Evolutionary conservation across 208 protist species (phyloP), one percentile per base, ranked within the genome.

Genomic region (Borovskyia barvae): DNA sequence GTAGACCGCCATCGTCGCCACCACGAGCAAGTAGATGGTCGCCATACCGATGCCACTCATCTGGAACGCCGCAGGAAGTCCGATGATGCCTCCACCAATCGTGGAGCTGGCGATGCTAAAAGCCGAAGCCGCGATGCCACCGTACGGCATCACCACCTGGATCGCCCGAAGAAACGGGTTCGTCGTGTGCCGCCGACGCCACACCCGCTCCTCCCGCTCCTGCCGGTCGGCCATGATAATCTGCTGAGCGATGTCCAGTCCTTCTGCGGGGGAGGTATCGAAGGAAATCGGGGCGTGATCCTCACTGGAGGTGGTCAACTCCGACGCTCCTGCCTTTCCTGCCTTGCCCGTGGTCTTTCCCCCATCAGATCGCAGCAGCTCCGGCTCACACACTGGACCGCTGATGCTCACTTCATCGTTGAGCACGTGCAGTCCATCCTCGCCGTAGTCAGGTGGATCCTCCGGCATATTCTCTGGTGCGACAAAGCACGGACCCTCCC

Each of bases 91-190:
- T 20, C 77, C 83, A 22, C 83, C 83, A 45, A 90, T 67, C 14
- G 83, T 90, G 6, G 77, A 75, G 61, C 70, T 83, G 9, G 74
- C 79, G 1, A 90, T 51, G 57, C 82, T 90, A 52, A 90, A 81
- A 17, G 66, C 58, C 4, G 65, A 69, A 15, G 69, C 62, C 0
- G 76, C 3, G 30, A 81, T 72, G 22, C 78, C 74, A 26, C 78
- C 78, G 61, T 85, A 85, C 7, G 78, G 78, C 15, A 85, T 68
- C 24, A 80, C 54, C 22, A 43, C 43, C 56, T 82, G 64, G 19
- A 78, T 49, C 33, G 45, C 36, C 12, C 65, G 66, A 24, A 75
- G 45, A 2, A 83, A 25, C 3, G 50, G 42, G 45, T 79, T 83
- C n/a, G 52, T 59, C 1, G 77, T 60, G 57, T 83, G 73, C 9